A percentile compares a stretch with the other conserved stretches of the same genome.
Evolutionary conservation across 179 eudicot genomes (phyloP).

Genomic region (Silene coronaria): DNA sequence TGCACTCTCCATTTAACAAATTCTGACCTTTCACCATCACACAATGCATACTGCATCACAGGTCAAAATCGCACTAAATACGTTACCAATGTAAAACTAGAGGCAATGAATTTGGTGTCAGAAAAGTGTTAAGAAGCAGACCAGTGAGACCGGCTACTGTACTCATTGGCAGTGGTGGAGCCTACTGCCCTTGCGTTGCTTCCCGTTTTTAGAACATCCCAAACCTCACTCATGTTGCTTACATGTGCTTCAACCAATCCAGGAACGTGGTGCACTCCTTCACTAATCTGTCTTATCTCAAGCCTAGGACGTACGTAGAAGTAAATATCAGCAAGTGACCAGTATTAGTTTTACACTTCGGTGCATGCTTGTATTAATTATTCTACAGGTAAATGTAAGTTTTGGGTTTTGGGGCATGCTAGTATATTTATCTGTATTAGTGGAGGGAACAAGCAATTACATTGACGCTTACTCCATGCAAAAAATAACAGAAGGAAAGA

Average conservation of each 20-base stretch:
- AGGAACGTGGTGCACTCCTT: slow-evolving; percentile 83
- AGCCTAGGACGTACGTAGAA: slow-evolving; percentile 44
- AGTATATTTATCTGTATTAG: neutral
- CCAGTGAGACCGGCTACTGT: slow-evolving; percentile 97
- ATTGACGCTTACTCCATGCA: neutral
- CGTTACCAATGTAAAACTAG: neutral
- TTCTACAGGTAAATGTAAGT: no score
- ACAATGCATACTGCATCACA: slow-evolving; percentile 75
- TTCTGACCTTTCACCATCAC: slow-evolving; percentile 94
- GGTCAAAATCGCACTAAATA: neutral
- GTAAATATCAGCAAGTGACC: neutral
- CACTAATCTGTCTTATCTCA: slow-evolving; percentile 75
- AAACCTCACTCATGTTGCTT: slow-evolving; percentile 68
- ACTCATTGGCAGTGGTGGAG: slow-evolving; percentile 82
- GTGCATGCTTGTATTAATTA: no score
- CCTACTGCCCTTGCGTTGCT: slow-evolving; percentile 90
- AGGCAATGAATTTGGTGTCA: neutral
- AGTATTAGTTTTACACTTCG: no score
- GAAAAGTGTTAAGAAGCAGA: slow-evolving; percentile 23
- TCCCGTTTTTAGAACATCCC: slow-evolving; percentile 85
- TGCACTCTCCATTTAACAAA: slow-evolving; percentile 71
- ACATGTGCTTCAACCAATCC: slow-evolving; percentile 87
- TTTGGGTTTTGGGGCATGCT: no score
- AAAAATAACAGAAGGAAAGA: slow-evolving; percentile 1
- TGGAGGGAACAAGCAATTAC: neutral